Evolutionary conservation across 768 basidiomycete species (phyloP).

Genomic region (Boletales sp.): DNA sequence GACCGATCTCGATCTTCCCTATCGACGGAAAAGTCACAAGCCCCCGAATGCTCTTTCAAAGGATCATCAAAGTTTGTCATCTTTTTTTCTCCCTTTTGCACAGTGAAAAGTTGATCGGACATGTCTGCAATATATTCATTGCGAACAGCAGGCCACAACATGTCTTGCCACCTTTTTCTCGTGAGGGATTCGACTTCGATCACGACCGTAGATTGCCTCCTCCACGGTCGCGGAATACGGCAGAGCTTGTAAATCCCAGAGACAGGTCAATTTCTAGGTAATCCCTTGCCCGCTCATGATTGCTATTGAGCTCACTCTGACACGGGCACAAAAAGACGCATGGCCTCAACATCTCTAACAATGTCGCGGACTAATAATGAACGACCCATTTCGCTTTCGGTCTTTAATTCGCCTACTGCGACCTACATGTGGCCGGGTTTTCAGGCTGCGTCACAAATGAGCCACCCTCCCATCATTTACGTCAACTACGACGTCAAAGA

Average conservation of each 20-base stretch:
- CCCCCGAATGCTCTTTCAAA: conserved; percentile 20
- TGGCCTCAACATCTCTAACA: conserved; percentile 18
- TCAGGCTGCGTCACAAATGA: conserved; percentile 42
- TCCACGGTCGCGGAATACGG: conserved; percentile 29
- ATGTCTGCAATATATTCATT: conserved; percentile 16
- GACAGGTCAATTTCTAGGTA: conserved; percentile 28
- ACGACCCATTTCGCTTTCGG: conserved; percentile 36
- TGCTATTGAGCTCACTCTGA: conserved; percentile 16
- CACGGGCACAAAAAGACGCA: conserved; percentile 17
- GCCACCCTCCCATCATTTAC: conserved; percentile 37
- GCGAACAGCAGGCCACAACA: conserved; percentile 32
- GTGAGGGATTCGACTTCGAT: conserved; percentile 31
- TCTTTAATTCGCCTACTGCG: conserved; percentile 42
- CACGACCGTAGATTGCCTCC: conserved; percentile 31
- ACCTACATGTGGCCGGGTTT: conserved; percentile 48
- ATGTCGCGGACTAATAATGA: conserved; percentile 22
- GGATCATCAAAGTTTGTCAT: conserved; percentile 23
- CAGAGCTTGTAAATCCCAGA: conserved; percentile 19
- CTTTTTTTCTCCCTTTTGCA: conserved; percentile 7
- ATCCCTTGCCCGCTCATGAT: conserved; percentile 4
- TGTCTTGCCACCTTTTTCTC: conserved; percentile 31
- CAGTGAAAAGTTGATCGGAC: conserved; percentile 24
- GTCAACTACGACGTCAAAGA: conserved; percentile 33
- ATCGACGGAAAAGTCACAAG: conserved; percentile 17
- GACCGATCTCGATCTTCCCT: conserved; percentile 19